phyloP scores from a whole-genome alignment of 495 filamentous ascomycete genomes.

The Hyaloscypha variabilis region DNA sequence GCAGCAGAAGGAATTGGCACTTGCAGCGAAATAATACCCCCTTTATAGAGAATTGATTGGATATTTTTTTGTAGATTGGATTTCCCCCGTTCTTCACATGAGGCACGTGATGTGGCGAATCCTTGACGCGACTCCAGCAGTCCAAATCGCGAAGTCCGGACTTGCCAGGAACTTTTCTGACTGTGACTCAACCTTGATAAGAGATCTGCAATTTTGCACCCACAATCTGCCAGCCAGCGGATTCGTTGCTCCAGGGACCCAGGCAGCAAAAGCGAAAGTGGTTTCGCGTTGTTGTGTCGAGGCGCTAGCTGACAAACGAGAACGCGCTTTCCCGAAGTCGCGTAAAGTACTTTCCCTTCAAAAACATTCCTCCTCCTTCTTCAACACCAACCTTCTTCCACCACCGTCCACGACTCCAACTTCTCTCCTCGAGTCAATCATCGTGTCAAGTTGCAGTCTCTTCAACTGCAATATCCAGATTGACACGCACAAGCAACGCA shows the following conservation, averaged over 20 bases:
- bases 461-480: slow-evolving; percentile 8
- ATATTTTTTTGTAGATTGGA: not conserved
- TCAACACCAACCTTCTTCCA: slow-evolving; percentile 17
- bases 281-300: slow-evolving; percentile 28
- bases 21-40: not conserved
- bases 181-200: not conserved
- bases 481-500: slow-evolving; percentile 8
- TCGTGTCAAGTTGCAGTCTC: slow-evolving; percentile 23
- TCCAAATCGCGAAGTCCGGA: too few relatives aligned
- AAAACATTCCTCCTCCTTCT: slow-evolving; percentile 26
- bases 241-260: slow-evolving; percentile 1
- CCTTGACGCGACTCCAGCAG: not conserved
- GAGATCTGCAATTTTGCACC: not conserved
- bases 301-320: slow-evolving; percentile 20
- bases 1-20: slow-evolving; percentile 1
- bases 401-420: slow-evolving; percentile 20
- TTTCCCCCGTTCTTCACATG: not conserved
- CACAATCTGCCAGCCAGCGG: not conserved
- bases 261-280: slow-evolving; percentile 27
- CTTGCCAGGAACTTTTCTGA: too few relatives aligned
- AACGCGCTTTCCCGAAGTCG: slow-evolving; percentile 24
- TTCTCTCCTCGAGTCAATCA: slow-evolving; percentile 11
- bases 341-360: slow-evolving; percentile 15
- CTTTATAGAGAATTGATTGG: not conserved
- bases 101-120: not conserved